Evolutionary conservation across 2,329 filamentous ascomycete species (phyloP).

Genomic region (Exophiala viscosa): DNA sequence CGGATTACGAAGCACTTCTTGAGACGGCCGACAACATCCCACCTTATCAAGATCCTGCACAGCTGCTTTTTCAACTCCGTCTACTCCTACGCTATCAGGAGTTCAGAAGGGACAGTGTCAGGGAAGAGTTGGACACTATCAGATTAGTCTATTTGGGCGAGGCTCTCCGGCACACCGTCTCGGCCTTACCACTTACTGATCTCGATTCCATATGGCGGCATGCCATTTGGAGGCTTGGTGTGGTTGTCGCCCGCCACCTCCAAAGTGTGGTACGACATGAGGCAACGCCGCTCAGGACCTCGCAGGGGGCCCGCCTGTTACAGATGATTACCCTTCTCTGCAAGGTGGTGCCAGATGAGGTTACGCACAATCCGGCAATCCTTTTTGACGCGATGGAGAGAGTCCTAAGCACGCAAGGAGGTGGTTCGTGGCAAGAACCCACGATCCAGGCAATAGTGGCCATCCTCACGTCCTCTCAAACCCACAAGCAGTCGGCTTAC

Average conservation of each 20-base stretch:
- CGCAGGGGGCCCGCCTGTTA: conserved; percentile 13
- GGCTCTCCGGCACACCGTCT: conserved; percentile 31
- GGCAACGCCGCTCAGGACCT: not conserved
- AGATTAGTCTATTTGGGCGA: conserved; percentile 45
- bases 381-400: conserved; percentile 17
- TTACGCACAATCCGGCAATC: conserved; percentile 3
- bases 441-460: conserved; percentile 7
- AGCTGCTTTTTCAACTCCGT: conserved; percentile 55
- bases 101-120: conserved; percentile 34
- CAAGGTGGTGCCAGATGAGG: conserved; percentile 40
- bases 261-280: conserved; percentile 7
- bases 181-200: not conserved
- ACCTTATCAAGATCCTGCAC: conserved; percentile 35
- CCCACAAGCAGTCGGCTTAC: conserved; percentile 7
- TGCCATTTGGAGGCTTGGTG: conserved; percentile 10
- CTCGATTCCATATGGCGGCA: conserved; percentile 12
- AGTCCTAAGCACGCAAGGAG: conserved; percentile 5
- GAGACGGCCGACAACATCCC: conserved; percentile 31
- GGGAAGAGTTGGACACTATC: conserved; percentile 36
- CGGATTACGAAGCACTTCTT: conserved; percentile 25
- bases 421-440: conserved; percentile 4
- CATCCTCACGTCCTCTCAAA: conserved; percentile 10
- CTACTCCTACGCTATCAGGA: conserved; percentile 61
- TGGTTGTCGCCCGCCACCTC: conserved; percentile 15
- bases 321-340: conserved; percentile 32